Evolutionary conservation across 2,329 filamentous ascomycete species (phyloP), one percentile per base, ranked within the genome.

Genomic region (Exophiala spinifera): DNA sequence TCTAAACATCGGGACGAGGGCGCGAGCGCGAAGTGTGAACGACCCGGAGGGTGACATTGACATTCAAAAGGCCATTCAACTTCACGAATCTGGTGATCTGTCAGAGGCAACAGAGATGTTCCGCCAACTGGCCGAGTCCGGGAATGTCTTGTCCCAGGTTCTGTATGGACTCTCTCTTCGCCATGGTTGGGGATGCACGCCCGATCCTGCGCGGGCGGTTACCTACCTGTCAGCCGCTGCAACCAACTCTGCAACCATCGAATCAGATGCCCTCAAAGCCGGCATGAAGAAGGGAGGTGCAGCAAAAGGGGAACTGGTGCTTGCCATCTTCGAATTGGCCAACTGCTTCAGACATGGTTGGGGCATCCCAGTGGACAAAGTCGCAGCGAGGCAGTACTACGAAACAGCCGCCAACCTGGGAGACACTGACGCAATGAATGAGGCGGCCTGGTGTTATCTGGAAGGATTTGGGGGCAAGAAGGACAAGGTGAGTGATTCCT

Each of bases 381-480:
- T 89, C 49, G 94, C 94, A 44, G 94, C 94, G 46, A 78, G 79
- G 64, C 79, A 95, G 80, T 99, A 97, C 72, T 99, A 97, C 72
- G 92, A 97, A 74, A 96, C 92, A 8, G 94, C 94, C 23, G 94
- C 94, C 57, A 97, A 99, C 70, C 76, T 99, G 62, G 94, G 94
- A 57, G 94, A 99, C 72, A 89, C 89, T 42, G 94, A 99, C 75
- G 94, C 56, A 47, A 96, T 97, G 91, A 96, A 96, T 69, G 92
- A 97, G 72, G 87, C 87, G 50, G 94, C 86, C 33, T 95, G 91
- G 90, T 99, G 94, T 76, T 97, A 94, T 78, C 73, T 95, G 23
- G 88, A 96, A 69, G 94, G 94, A n/a, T 96, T 95, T 72, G 94
- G 94, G 31, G 92, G 91, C 67, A 94, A 91, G 72, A 99, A 97